These are phyloP conservation scores for Linanthus parryae DNA, from an alignment of 148 eudicot genomes.

Conservation along the genomic window DNA sequence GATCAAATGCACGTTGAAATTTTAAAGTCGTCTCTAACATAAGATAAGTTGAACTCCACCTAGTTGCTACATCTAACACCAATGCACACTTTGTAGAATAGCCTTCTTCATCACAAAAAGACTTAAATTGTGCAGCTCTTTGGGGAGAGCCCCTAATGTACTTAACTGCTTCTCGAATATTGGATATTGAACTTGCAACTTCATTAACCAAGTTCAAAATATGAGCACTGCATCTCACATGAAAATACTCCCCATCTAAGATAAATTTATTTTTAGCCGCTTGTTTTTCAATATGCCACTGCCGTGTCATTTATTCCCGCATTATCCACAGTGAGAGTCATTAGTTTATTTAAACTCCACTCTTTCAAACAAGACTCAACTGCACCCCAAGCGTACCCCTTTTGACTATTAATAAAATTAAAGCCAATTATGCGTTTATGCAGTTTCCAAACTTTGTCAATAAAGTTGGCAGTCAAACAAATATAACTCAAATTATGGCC, in stretches of 20 bases:
- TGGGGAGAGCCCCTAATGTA: neutral
- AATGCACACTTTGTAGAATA: neutral
- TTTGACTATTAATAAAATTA: no score
- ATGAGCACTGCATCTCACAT: constrained; percentile 1
- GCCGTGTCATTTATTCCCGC: no score
- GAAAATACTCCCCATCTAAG: neutral
- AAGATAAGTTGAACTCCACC: constrained; percentile 1
- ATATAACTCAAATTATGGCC: no score
- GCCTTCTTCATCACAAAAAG: neutral
- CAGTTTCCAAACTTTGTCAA: no score
- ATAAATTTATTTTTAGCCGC: neutral
- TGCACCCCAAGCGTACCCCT: no score
- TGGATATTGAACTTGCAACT: neutral
- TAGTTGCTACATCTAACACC: neutral
- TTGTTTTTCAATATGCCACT: no score
- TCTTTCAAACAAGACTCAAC: no score
- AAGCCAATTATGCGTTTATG: no score
- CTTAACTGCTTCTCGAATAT: neutral
- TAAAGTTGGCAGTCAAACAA: no score
- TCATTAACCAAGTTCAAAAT: neutral
- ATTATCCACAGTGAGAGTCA: no score
- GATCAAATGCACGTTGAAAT: constrained; percentile 3
- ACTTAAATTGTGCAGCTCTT: neutral
- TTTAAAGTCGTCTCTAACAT: constrained; percentile 4
- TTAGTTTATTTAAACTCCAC: no score